Conservation (phyloP, 2,329 filamentous ascomycete genomes). For the Exophiala sideris region DNA sequence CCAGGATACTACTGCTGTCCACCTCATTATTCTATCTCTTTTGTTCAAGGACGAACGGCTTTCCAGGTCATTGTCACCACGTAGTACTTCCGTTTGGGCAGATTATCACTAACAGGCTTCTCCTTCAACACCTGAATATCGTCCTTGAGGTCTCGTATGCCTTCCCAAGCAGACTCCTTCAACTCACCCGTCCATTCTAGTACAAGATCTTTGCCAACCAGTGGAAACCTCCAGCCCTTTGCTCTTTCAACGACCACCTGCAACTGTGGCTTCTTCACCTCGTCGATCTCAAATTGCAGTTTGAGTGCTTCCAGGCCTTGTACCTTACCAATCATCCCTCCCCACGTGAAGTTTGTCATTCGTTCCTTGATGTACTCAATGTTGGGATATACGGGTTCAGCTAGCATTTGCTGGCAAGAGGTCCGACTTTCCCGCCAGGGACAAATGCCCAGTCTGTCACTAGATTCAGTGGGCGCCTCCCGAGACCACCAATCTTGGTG, state of each 20-base stretch:
- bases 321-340: conserved; percentile 18
- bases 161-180: conserved; percentile 15
- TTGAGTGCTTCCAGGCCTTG: conserved; percentile 24
- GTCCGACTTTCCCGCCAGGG: conserved; percentile 24
- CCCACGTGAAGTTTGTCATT: conserved; percentile 20
- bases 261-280: conserved; percentile 28
- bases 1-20: too few species aligned
- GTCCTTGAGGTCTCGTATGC: conserved; percentile 8
- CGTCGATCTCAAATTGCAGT: conserved; percentile 32
- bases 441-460: conserved; percentile 30
- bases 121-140: conserved; percentile 8
- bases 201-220: conserved; percentile 12
- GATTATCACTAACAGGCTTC: background rate
- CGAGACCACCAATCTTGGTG: conserved; percentile 34
- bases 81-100: conserved; percentile 14
- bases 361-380: conserved; percentile 12
- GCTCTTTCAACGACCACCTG: conserved; percentile 28
- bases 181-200: conserved; percentile 15
- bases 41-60: background rate
- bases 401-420: conserved; percentile 20
- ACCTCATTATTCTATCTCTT: too few species aligned
- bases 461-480: conserved; percentile 23
- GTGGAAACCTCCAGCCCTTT: conserved; percentile 27
- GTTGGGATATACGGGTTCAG: conserved; percentile 6
- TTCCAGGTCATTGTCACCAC: conserved; percentile 18